phyloP scores from a whole-genome alignment of 768 basidiomycete genomes.

The Chlorophyllum brunneum region DNA sequence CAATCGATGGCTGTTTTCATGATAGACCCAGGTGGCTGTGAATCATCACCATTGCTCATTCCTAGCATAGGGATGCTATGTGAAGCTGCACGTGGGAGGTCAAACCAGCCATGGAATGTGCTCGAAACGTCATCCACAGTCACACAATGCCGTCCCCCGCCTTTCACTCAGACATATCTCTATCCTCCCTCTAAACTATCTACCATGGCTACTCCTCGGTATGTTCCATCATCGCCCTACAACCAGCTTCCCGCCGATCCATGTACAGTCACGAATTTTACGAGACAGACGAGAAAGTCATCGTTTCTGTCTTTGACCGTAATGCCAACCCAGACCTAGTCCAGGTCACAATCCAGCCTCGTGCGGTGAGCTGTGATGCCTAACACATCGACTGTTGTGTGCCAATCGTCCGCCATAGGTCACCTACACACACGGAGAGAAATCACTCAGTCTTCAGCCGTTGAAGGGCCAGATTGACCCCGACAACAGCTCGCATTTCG shows the following conservation, averaged over 20 bases:
- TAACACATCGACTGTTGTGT: background rate
- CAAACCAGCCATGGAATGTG: constrained; percentile 31
- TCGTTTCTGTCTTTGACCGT: constrained; percentile 74
- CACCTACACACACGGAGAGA: constrained; percentile 65
- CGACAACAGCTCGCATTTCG: constrained; percentile 53
- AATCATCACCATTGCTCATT: no score
- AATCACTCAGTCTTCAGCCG: constrained; percentile 69
- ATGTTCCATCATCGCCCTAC: background rate
- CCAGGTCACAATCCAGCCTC: constrained; percentile 57
- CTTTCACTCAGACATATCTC: background rate
- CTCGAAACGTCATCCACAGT: constrained; percentile 24
- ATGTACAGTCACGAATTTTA: constrained; percentile 80
- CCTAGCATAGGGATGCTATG: no score
- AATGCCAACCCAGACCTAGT: constrained; percentile 66
- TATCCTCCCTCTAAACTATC: no score
- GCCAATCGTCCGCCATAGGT: constrained; percentile 32
- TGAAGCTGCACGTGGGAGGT: constrained; percentile 2
- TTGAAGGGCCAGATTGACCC: constrained; percentile 79
- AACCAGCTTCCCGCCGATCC: background rate
- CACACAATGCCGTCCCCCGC: constrained; percentile 2
- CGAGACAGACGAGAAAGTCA: constrained; percentile 76
- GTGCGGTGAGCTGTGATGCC: constrained; percentile 47
- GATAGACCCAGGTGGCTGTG: constrained; percentile 2
- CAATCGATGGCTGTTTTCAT: background rate
- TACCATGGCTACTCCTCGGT: constrained; percentile 35